Evolutionary conservation across 2,329 filamentous ascomycete genomes (phyloP), one percentile per base, ranked within the genome.

Genomic region (Fusarium lateritium): DNA sequence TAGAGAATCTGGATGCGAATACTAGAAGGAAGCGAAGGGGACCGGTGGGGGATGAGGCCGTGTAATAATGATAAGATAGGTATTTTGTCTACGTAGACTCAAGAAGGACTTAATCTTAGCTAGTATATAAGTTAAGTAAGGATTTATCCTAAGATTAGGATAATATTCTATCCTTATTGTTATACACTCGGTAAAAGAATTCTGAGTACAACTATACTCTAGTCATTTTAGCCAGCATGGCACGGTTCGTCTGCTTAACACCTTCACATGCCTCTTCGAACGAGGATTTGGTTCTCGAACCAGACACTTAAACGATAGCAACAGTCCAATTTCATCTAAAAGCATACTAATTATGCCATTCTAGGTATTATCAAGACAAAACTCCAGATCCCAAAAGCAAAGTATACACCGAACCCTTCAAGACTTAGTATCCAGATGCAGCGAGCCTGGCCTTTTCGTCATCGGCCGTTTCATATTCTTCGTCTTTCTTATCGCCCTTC

Each of bases 361-460:
- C 15, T 31, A 47, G 22, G 8, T 13, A 47, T 47, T 34, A 47
- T 34, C 14, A 47, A 47, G 10, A 15, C 33, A 17, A 14, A 44
- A 40, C 53, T 40, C 43, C 43, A 15, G 7, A 7, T 31, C 10
- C 33, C 7, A 5, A 51, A n/a, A 15, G 14, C 11, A 17, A 28
- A 13, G 6, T n/a, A 31, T 2, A 6, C 14, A 2, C 5, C 21
- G 33, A 11, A 8, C 6, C 13, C 19, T 28, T 17, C 8, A 28
- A 34, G 22, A 17, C 17, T 26, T 64, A 74, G 7, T 73, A 73
- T 26, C 68, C 68, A 4, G 65, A 70, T 40, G 67, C 70, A 54
- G 73, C 70, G 6, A 77, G 72, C 34, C 54, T 72, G 38, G 73
- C 68, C 70, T 77, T 77, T 54, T 77, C 75, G 11, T 69, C 67